Base-by-base conservation (phyloP, 805 yeast genomes). In the Kluyveromyces starmeri region DNA sequence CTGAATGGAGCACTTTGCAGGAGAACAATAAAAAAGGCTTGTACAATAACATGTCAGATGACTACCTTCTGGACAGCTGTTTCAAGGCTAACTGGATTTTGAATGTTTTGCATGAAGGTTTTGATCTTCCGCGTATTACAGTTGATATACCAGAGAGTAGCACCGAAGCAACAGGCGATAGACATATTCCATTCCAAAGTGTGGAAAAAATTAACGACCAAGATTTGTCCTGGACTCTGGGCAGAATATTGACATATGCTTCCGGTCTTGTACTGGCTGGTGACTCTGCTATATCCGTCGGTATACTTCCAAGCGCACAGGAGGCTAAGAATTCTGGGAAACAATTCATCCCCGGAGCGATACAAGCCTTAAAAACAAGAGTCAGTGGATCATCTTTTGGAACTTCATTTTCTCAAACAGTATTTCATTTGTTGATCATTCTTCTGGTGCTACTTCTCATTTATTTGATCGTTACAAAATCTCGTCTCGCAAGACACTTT, bases 61-160 rank as follows among this genome's bases (percentile, higher is more conserved):
- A 78, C 0, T 68, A 72, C 38, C 62, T 92, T 22, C 67, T 64
- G 36, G 79, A 77, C 41, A 83, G 95, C 2, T 92, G 98, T 54
- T 92, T 92, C 64, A 92, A 92, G 50, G 94, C 96, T 4, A 76
- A 83, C 38, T 92, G 98, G 97, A 86, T 92, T 2, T 67, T 86
- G 24, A 86, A 82, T 49, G 71, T 92, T 20, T 60, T 92, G 18
- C 96, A 85, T 53, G 95, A 88, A 45, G 98, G 98, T 0, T 89
- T 89, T 53, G 83, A 78, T 16, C 66, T 92, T 23, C 97, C 98
- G 1, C 57, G 88, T 41, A 59, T 73, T 4, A 84, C 71, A 5
- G 46, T 75, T 31, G 84, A 78, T 29, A 42, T 37, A 5, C 33
- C 41, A 10, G 35, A 22, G 56, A n/a, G n/a, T n/a, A 12, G 55